These are phyloP conservation scores for Phyllosticta citribraziliensis DNA, from an alignment of 2,329 filamentous ascomycete species.

Conservation along the genomic window DNA sequence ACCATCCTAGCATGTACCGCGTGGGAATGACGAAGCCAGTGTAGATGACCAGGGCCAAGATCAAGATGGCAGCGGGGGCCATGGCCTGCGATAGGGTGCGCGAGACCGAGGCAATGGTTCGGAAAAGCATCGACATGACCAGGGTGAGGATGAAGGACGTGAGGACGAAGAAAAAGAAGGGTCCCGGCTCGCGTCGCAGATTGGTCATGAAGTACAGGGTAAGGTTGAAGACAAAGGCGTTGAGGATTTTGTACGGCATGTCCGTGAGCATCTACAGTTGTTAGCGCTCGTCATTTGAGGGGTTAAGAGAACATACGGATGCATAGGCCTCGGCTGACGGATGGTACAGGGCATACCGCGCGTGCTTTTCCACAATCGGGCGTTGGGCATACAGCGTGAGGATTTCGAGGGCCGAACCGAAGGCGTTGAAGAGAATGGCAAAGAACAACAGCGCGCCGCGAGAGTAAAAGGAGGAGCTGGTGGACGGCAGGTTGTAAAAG, in stretches of 20 bases:
- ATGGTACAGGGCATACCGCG: slow-evolving; percentile 74
- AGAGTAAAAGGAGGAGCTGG: slow-evolving; percentile 60
- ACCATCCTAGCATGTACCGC: slow-evolving; percentile 63
- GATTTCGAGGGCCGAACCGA: slow-evolving; percentile 66
- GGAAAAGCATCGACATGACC: slow-evolving; percentile 36
- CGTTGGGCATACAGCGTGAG: slow-evolving; percentile 74
- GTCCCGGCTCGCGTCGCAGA: slow-evolving; percentile 34
- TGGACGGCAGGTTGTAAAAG: slow-evolving; percentile 60
- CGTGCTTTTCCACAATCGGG: slow-evolving; percentile 80
- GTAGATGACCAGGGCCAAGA: slow-evolving; percentile 51
- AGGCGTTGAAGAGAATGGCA: slow-evolving; percentile 70
- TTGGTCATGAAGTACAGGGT: slow-evolving; percentile 43
- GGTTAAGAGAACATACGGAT: slow-evolving; percentile 31
- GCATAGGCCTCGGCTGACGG: slow-evolving; percentile 71
- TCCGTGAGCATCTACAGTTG: slow-evolving; percentile 29
- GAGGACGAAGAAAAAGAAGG: slow-evolving; percentile 40
- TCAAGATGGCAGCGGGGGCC: slow-evolving; percentile 43
- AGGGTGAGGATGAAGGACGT: slow-evolving; percentile 34
- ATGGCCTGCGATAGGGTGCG: slow-evolving; percentile 50
- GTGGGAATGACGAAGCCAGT: slow-evolving; percentile 46
- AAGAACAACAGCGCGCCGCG: slow-evolving; percentile 74
- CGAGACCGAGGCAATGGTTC: slow-evolving; percentile 52
- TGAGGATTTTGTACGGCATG: slow-evolving; percentile 35
- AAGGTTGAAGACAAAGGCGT: slow-evolving; percentile 35
- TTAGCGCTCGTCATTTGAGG: background rate